Percentiles rank a stretch among this genome's conserved stretches.
phyloP scores from a whole-genome alignment of 352 stramenopile genomes.

The Poterioochromonas sp. region DNA sequence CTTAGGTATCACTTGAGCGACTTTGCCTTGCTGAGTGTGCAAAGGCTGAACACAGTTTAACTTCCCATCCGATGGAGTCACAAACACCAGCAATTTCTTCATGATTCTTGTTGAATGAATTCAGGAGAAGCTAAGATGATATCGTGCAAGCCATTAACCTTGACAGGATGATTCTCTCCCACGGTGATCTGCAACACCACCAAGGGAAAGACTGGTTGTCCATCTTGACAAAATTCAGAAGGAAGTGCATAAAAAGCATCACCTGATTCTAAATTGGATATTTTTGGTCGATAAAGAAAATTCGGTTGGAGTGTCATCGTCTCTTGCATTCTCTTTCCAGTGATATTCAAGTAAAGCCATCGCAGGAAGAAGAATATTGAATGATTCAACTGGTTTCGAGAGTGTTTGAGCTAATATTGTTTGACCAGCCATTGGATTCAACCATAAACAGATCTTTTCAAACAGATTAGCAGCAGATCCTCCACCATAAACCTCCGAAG shows the following conservation, averaged over 20 bases:
- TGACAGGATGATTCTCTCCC: neutral
- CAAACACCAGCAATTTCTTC: neutral
- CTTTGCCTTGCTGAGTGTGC: neutral
- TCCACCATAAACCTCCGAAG: conserved; percentile 6
- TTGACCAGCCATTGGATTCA: conserved; percentile 9
- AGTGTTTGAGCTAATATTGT: neutral
- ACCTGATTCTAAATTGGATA: no score
- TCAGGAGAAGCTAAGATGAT: neutral
- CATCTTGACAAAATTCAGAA: neutral
- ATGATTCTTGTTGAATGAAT: neutral
- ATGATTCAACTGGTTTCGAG: neutral
- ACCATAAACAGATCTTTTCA: conserved; percentile 10
- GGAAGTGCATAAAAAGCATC: neutral
- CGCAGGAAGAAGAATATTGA: neutral
- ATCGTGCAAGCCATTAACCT: no score
- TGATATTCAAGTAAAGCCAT: conserved; percentile 1
- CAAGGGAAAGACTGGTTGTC: neutral
- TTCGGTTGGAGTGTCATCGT: neutral
- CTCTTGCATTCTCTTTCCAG: neutral
- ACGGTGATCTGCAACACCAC: neutral
- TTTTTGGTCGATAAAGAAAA: neutral
- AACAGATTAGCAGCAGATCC: conserved; percentile 21
- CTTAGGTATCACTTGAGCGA: neutral
- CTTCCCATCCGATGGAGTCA: neutral
- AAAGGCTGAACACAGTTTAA: neutral